phyloP scores from a whole-genome alignment of 2,329 filamentous ascomycete species.

The Paraphaeosphaeria minitans region DNA sequence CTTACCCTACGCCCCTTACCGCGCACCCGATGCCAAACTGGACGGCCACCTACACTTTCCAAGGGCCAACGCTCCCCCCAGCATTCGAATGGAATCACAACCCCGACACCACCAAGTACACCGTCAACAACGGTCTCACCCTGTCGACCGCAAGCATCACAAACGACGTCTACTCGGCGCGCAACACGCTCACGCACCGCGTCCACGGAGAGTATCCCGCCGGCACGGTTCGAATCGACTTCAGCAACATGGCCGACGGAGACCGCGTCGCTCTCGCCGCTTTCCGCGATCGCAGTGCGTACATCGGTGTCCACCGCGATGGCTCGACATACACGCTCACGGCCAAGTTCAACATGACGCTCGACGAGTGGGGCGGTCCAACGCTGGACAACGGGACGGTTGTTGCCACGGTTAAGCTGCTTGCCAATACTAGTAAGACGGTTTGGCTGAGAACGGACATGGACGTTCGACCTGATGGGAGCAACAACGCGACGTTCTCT shows the following conservation, averaged over 20 bases:
- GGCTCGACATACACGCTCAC: constrained; percentile 35
- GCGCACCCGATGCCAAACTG: constrained; percentile 14
- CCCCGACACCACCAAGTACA: constrained; percentile 54
- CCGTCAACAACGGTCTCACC: constrained; percentile 48
- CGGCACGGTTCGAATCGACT: constrained; percentile 56
- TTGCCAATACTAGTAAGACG: constrained; percentile 12
- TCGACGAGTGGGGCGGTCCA: constrained; percentile 33
- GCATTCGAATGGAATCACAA: constrained; percentile 66
- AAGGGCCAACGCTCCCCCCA: constrained; percentile 45
- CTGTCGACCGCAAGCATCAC: constrained; percentile 57
- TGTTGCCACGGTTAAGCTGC: constrained; percentile 15
- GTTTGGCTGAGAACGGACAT: constrained; percentile 30
- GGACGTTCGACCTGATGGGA: constrained; percentile 30
- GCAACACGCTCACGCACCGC: constrained; percentile 46
- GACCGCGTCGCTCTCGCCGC: constrained; percentile 57
- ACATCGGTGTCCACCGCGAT: constrained; percentile 53
- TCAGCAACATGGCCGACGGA: constrained; percentile 53
- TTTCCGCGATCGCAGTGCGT: constrained; percentile 58
- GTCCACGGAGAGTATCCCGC: constrained; percentile 38
- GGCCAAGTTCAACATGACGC: constrained; percentile 38
- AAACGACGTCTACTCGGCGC: constrained; percentile 49
- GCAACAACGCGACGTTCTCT: constrained; percentile 25
- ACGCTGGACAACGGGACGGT: constrained; percentile 21
- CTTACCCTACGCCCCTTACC: constrained; percentile 40
- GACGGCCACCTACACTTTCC: constrained; percentile 53